Evolutionary conservation across 129 eudicot species (phyloP).

Genomic region (Centrapalus pauciflorus): DNA sequence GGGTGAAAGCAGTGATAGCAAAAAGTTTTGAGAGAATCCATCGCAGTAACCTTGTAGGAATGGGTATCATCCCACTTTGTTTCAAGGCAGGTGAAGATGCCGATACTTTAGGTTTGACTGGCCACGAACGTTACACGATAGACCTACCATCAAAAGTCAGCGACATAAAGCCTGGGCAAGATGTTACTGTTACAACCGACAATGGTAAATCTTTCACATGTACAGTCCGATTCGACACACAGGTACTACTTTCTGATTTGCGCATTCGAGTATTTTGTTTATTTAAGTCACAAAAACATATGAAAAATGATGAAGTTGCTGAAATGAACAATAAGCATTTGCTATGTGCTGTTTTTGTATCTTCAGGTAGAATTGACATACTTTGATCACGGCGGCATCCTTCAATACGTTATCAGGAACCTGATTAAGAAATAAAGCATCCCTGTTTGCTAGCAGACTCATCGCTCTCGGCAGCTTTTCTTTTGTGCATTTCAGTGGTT

Average conservation of each 20-base stretch:
- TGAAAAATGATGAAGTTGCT: too few relatives aligned
- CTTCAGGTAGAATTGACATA: conserved; percentile 93
- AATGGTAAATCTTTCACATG: conserved; percentile 84
- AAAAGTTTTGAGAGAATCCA: conserved; percentile 98
- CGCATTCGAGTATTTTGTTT: neutral
- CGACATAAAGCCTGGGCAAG: conserved; percentile 95
- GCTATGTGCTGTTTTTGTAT: neutral
- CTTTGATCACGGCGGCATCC: conserved; percentile 96
- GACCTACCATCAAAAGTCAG: conserved; percentile 68
- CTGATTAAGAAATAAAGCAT: conserved; percentile 45
- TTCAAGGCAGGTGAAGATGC: conserved; percentile 97
- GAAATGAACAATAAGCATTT: too few relatives aligned
- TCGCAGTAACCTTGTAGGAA: conserved; percentile 93
- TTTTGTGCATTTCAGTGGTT: neutral
- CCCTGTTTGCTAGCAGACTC: neutral
- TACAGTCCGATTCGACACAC: conserved; percentile 82
- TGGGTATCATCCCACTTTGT: conserved; percentile 95
- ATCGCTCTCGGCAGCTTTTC: neutral
- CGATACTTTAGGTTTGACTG: conserved; percentile 82
- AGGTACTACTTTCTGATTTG: conserved; percentile 42
- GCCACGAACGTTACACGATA: conserved; percentile 85
- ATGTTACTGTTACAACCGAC: conserved; percentile 79
- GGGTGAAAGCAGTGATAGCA: conserved; percentile 97
- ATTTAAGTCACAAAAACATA: neutral
- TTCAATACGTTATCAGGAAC: conserved; percentile 78